These are phyloP conservation scores for Vanrija humicola DNA, from an alignment of 1,284 basidiomycete species.

Conservation along the genomic window DNA sequence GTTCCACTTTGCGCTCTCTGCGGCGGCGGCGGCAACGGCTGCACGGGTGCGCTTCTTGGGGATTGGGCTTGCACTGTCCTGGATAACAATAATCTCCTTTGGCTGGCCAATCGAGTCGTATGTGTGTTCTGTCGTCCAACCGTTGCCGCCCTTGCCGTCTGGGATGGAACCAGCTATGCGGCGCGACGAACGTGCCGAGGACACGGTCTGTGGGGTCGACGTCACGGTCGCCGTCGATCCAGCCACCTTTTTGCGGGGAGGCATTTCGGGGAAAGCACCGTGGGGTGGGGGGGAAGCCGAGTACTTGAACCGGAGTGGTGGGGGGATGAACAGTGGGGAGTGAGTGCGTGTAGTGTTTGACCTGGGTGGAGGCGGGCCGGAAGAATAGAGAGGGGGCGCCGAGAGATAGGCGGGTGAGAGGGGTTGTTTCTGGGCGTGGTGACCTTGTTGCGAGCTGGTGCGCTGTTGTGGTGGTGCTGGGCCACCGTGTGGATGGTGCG, in stretches of 20 bases:
- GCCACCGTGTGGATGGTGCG: no score
- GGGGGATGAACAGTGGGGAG: slow-evolving; percentile 38
- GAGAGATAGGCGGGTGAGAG: slow-evolving; percentile 13
- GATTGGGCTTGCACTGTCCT: slow-evolving; percentile 32
- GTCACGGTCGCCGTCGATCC: slow-evolving; percentile 22
- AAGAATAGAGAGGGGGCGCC: slow-evolving; percentile 7
- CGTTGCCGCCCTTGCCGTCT: slow-evolving; percentile 22
- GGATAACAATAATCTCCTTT: slow-evolving; percentile 46
- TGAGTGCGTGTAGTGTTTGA: slow-evolving; percentile 2
- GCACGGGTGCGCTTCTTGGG: slow-evolving; percentile 43
- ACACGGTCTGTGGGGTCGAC: slow-evolving; percentile 15
- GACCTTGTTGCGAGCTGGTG: neutral
- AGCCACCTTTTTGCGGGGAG: slow-evolving; percentile 34
- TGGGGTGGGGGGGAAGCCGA: slow-evolving; percentile 29
- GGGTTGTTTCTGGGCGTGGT: slow-evolving; percentile 8
- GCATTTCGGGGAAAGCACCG: slow-evolving; percentile 22
- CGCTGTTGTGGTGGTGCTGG: no score
- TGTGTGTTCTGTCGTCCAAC: slow-evolving; percentile 45
- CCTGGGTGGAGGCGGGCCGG: neutral
- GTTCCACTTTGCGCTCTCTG: slow-evolving; percentile 12
- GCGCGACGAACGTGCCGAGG: slow-evolving; percentile 15
- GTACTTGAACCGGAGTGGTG: slow-evolving; percentile 43
- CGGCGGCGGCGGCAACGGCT: slow-evolving; percentile 32
- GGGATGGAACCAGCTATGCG: slow-evolving; percentile 7
- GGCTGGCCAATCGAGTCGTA: slow-evolving; percentile 41